Evolutionary conservation across 2,329 filamentous ascomycete species (phyloP).

Genomic region (Hypoxylon rubiginosum): DNA sequence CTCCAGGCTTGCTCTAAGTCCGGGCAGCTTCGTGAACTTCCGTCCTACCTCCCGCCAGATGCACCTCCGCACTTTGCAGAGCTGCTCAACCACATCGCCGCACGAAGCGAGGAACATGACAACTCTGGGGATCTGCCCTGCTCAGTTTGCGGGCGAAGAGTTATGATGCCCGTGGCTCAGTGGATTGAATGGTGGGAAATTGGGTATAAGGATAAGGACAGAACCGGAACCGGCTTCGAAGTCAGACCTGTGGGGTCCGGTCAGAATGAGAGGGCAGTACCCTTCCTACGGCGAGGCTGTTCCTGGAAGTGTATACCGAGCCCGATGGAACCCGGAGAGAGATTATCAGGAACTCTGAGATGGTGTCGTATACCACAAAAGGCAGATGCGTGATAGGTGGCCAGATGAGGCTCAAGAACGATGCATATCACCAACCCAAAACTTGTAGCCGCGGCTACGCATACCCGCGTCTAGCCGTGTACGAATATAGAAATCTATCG

Average conservation of each 20-base stretch:
- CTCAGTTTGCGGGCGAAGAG: conserved; percentile 63
- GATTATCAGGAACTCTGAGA: conserved; percentile 30
- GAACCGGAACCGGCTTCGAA: background rate
- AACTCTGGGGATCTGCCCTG: conserved; percentile 64
- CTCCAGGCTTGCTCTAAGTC: conserved; percentile 62
- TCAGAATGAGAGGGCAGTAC: conserved; percentile 33
- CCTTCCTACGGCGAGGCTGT: conserved; percentile 53
- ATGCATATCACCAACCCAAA: too few relatives aligned
- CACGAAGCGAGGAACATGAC: conserved; percentile 57
- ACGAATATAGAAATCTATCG: too few relatives aligned
- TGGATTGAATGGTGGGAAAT: conserved; percentile 75
- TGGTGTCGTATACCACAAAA: background rate
- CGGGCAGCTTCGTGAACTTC: conserved; percentile 59
- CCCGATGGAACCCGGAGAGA: conserved; percentile 26
- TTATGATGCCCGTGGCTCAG: conserved; percentile 65
- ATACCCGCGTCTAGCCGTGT: too few relatives aligned
- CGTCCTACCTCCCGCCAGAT: conserved; percentile 58
- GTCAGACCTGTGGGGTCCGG: background rate
- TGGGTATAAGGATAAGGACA: background rate
- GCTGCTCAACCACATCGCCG: conserved; percentile 57
- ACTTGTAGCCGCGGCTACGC: too few relatives aligned
- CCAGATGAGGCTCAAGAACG: too few relatives aligned
- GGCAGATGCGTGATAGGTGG: background rate
- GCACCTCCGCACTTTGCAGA: conserved; percentile 56
- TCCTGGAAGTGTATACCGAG: conserved; percentile 63